Base-by-base conservation (phyloP, 2,329 filamentous ascomycete species). In the Trichoderma cornu-damae region DNA sequence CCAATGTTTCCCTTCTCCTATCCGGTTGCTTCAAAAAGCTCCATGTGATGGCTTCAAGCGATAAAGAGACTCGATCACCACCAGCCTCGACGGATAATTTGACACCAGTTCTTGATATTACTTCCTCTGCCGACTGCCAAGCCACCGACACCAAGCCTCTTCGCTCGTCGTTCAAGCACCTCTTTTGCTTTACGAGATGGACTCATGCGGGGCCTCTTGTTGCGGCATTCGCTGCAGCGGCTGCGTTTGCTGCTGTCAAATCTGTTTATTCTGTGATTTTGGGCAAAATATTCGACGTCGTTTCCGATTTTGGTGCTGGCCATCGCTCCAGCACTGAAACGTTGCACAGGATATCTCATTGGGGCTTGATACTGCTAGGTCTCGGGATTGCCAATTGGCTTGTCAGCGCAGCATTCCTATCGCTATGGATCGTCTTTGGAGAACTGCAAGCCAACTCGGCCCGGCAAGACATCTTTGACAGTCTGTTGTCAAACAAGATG, bases 361-460 rank as follows among this genome's bases (percentile, higher is more conserved):
- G 84, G 73, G 86, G 84, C 46, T 63, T 86, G 24, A 79, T 83
- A 24, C 73, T 96, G 42, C 71, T 84, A 0, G 78, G 75, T 0
- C 70, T 96, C 0, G 90, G 87, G 0, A 69, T 75, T 0, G 80
- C 74, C 0, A 85, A 82, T 46, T 93, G 89, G 83, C 44, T 90
- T 0, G 71, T 86, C 14, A 86, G 88, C 63, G 80, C 82, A 3
- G 67, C 79, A 1, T 88, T 90, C 63, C 86, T 90, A 64, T 77
- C 79, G 1, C 70, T 82, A 0, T 96, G 92, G 85, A 76, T 93
- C 28, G 68, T 81, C 0, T 94, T 94, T 69, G 89, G 92, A 12
- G 92, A 96, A 70, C 65, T 90, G 2, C 90, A 96, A 63, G 90
- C 88, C 0, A 81, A 80, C 30, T 81, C 73, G 46, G 85, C 84